Evolutionary conservation across 179 eudicot genomes (phyloP), one percentile per base, ranked within the genome.

Genomic region (Spergularia azorica): DNA sequence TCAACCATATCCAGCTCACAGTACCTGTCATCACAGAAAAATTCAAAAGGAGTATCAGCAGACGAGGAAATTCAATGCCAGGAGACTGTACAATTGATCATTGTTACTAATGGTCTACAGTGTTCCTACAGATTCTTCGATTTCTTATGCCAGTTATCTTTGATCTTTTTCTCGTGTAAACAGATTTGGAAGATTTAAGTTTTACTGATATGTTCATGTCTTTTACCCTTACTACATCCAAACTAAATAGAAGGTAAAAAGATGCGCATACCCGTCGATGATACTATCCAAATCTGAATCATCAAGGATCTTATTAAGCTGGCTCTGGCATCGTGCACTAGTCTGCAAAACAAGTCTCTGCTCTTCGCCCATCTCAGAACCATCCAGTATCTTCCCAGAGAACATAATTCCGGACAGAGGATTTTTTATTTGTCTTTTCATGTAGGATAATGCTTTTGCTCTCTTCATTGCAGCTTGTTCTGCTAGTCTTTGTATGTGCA

Each of bases 1-100:
- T 95, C 97, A 46, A 86, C 88, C 97, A 93, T 93, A 75, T 95
- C 99, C 56, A 95, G 88, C 80, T 91, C 91, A 86, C 90, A 84
- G 79, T 89, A 92, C 80, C 97, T 92, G 84, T 76, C 7, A 75
- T 21, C 59, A 46, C 67, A 67, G 38, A 65, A 59, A 1, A 32
- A n/a, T 17, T 21, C 50, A 71, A 70, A n/a, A 2, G 18, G 61
- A 39, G 16, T 16, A 32, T 55, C 51, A 57, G 13, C 21, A 55
- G 32, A 39, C 39, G 6, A 36, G n/a, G 32, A 72, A 54, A 48
- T 36, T 66, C 13, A 13, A 56, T 46, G 1, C 2, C 20, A 13
- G 20, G 15, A 14, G 39, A 65, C 16, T 18, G 13, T 12, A 26
- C 32, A 26, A 2, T 0, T 26, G 32, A 26, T 26, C 32, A 26